Percentiles rank a stretch among this genome's conserved stretches.
phyloP scores from a whole-genome alignment of 148 eudicot species.

The Rhododendron vialii region DNA sequence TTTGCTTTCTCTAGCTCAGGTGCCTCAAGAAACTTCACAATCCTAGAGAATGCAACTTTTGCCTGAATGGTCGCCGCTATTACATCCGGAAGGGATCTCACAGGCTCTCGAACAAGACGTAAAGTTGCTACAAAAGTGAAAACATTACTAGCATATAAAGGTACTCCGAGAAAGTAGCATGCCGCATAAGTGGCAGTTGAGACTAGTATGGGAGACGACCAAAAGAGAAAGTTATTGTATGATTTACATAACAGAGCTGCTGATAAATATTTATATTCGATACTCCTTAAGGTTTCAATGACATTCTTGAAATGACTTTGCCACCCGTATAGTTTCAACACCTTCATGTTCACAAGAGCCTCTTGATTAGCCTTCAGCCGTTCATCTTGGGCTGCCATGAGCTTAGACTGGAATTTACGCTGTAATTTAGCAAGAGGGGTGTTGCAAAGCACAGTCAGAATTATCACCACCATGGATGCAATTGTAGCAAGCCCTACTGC shows the following conservation, averaged over 20 bases:
- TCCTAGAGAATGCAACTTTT: slow-evolving; percentile 67
- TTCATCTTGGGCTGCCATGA: slow-evolving; percentile 52
- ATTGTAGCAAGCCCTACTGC: slow-evolving; percentile 46
- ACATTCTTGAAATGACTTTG: slow-evolving; percentile 68
- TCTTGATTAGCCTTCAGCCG: slow-evolving; percentile 46
- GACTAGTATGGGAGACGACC: slow-evolving; percentile 79
- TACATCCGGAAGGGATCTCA: slow-evolving; percentile 84
- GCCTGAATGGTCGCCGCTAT: slow-evolving; percentile 80
- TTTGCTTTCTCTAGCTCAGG: slow-evolving; percentile 63
- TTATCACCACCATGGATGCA: slow-evolving; percentile 36
- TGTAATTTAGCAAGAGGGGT: slow-evolving; percentile 48
- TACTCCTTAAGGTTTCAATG: slow-evolving; percentile 52
- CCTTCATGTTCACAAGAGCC: slow-evolving; percentile 82
- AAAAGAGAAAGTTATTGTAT: slow-evolving; percentile 60
- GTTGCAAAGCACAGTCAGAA: slow-evolving; percentile 64
- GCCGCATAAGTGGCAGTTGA: slow-evolving; percentile 80
- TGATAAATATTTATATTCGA: slow-evolving; percentile 57
- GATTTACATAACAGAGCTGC: slow-evolving; percentile 59
- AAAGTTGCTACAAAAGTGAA: slow-evolving; percentile 89
- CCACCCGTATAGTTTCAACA: slow-evolving; percentile 86
- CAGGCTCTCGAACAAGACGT: slow-evolving; percentile 83
- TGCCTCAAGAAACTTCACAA: slow-evolving; percentile 72
- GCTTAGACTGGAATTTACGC: slow-evolving; percentile 41
- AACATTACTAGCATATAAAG: slow-evolving; percentile 72
- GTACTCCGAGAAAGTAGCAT: slow-evolving; percentile 64